A percentile compares a stretch with the other conserved stretches of the same genome.
These are phyloP conservation scores for Ligustrum vulgare DNA, from an alignment of 257 asterid species.

Conservation along the genomic window DNA sequence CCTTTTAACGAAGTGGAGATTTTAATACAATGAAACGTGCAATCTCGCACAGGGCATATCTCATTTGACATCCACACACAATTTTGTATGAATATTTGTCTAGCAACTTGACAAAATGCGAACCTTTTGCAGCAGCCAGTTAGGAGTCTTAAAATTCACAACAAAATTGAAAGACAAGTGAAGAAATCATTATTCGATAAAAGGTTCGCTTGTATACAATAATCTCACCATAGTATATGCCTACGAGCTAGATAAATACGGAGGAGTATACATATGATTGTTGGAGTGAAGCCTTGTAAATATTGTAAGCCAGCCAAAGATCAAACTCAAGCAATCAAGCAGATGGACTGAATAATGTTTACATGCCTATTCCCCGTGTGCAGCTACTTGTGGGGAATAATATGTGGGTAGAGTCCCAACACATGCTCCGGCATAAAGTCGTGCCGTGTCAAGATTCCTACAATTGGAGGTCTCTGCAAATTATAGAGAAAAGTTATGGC, in stretches of 20 bases:
- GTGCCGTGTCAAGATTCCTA: slow-evolving; percentile 77
- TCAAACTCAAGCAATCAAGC: not conserved
- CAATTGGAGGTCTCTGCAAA: slow-evolving; percentile 73
- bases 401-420: slow-evolving; percentile 65
- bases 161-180: not conserved
- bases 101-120: not conserved
- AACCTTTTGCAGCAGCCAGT: not conserved
- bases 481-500: slow-evolving; percentile 1
- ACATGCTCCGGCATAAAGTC: slow-evolving; percentile 84
- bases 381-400: slow-evolving; percentile 40
- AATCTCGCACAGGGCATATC: not conserved
- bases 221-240: not conserved
- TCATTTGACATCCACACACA: not conserved
- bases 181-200: not conserved
- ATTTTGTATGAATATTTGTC: not conserved
- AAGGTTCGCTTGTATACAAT: not conserved
- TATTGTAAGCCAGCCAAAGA: not conserved
- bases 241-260: not conserved
- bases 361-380: not conserved
- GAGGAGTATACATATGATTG: not conserved
- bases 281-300: not conserved
- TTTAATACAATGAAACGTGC: not conserved
- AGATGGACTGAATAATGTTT: not conserved
- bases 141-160: not conserved
- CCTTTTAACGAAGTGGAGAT: not conserved